These are phyloP conservation scores for Lentinula detonsa DNA, from an alignment of 768 basidiomycete genomes.

Conservation along the genomic window DNA sequence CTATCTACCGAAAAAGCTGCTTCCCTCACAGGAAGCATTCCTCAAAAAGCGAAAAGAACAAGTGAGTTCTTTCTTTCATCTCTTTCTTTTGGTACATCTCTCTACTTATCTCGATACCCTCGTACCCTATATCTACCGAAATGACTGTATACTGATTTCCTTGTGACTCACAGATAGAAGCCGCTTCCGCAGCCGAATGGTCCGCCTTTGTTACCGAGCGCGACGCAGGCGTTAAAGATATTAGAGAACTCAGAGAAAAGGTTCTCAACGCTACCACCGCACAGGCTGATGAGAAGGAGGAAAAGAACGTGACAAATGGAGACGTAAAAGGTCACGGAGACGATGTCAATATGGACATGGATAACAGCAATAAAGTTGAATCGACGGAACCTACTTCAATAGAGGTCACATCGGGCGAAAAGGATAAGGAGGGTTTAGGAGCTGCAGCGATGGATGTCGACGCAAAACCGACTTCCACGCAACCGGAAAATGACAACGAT, in stretches of 20 bases:
- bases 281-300: constrained; percentile 16
- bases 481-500: constrained; percentile 55
- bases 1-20: constrained; percentile 67
- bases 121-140: not conserved
- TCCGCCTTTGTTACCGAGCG: constrained; percentile 57
- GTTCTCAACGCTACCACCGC: constrained; percentile 48
- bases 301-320: not conserved
- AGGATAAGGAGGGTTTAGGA: constrained; percentile 30
- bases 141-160: constrained; percentile 4
- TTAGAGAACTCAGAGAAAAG: constrained; percentile 52
- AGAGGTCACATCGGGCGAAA: constrained; percentile 13
- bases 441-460: constrained; percentile 32
- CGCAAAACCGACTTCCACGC: constrained; percentile 32
- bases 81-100: too few relatives aligned
- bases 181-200: constrained; percentile 69
- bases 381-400: constrained; percentile 1
- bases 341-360: constrained; percentile 27
- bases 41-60: constrained; percentile 55
- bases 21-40: constrained; percentile 65
- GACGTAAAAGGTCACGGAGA: constrained; percentile 10
- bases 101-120: too few relatives aligned
- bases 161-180: constrained; percentile 38
- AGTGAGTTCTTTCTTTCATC: constrained; percentile 28
- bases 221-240: constrained; percentile 50
- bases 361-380: not conserved